These are phyloP conservation scores for Lineolata rhizophorae DNA, from an alignment of 495 filamentous ascomycete species.

Conservation along the genomic window DNA sequence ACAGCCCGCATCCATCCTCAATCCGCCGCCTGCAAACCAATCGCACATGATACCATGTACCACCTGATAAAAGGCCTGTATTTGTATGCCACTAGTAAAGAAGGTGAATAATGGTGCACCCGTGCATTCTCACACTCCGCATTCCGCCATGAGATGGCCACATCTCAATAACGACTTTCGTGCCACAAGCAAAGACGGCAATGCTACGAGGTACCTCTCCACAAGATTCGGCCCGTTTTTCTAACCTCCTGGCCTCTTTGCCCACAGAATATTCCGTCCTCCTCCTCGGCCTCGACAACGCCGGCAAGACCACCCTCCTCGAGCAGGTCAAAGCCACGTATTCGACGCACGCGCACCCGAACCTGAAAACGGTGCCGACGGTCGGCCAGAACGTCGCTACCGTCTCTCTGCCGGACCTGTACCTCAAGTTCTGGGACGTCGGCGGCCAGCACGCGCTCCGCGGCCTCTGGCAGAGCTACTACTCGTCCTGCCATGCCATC, in stretches of 20 bases:
- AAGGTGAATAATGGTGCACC: constrained; percentile 45
- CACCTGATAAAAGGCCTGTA: constrained; percentile 91
- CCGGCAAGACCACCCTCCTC: constrained; percentile 95
- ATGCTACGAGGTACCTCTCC: background rate
- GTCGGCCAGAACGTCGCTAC: constrained; percentile 94
- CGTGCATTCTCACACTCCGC: constrained; percentile 2
- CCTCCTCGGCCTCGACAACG: constrained; percentile 91
- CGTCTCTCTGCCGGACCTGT: constrained; percentile 71
- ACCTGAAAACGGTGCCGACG: constrained; percentile 65
- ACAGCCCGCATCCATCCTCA: no score
- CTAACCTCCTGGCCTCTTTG: no score
- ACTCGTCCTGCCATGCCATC: constrained; percentile 80
- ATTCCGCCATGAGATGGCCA: no score
- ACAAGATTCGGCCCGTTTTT: background rate
- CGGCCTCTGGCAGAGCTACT: constrained; percentile 90
- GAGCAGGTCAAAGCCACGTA: constrained; percentile 67
- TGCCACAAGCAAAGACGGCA: no score
- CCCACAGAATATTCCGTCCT: constrained; percentile 81
- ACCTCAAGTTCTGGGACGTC: constrained; percentile 97
- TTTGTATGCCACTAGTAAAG: constrained; percentile 83
- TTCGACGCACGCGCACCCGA: constrained; percentile 23
- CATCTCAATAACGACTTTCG: no score
- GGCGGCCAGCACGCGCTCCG: constrained; percentile 80
- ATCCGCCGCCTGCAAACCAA: no score
- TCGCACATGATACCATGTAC: constrained; percentile 46